Evolutionary conservation across 176 grass and related monocot species (phyloP).

Genomic region (Alopecurus myosuroides): DNA sequence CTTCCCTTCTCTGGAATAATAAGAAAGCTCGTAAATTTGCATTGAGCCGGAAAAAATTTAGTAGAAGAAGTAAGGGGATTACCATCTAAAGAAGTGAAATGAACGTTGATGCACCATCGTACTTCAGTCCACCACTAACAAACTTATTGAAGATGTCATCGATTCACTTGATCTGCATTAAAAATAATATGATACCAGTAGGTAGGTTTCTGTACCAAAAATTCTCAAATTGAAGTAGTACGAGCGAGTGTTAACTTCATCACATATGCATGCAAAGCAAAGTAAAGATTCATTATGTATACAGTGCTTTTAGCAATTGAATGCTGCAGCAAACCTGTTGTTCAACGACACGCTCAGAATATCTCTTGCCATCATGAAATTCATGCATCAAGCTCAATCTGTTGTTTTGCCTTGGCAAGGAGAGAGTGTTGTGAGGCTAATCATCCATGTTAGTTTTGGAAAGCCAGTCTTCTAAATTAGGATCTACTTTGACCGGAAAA

Average conservation of each 20-base stretch:
- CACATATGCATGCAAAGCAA: not conserved
- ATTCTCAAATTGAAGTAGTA: not conserved
- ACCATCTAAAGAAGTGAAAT: too few relatives aligned
- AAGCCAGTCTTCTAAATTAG: too few relatives aligned
- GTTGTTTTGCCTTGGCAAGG: not conserved
- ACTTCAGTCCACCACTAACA: too few relatives aligned
- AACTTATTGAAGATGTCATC: too few relatives aligned
- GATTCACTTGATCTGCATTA: too few relatives aligned
- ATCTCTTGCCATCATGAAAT: not conserved
- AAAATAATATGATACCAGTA: too few relatives aligned
- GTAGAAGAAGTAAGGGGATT: not conserved
- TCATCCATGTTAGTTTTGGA: not conserved
- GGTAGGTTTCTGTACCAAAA: too few relatives aligned
- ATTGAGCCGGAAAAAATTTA: too few relatives aligned
- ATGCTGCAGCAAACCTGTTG: not conserved
- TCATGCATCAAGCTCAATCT: not conserved
- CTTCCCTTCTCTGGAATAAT: too few relatives aligned
- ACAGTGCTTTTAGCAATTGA: not conserved
- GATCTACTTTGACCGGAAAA: too few relatives aligned
- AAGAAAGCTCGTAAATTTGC: too few relatives aligned
- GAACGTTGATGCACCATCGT: too few relatives aligned
- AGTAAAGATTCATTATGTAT: not conserved
- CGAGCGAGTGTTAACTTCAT: not conserved
- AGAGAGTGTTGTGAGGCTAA: not conserved
- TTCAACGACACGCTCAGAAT: not conserved